Conservation (phyloP, 345 rosid species). For the Combretum micranthum region DNA sequence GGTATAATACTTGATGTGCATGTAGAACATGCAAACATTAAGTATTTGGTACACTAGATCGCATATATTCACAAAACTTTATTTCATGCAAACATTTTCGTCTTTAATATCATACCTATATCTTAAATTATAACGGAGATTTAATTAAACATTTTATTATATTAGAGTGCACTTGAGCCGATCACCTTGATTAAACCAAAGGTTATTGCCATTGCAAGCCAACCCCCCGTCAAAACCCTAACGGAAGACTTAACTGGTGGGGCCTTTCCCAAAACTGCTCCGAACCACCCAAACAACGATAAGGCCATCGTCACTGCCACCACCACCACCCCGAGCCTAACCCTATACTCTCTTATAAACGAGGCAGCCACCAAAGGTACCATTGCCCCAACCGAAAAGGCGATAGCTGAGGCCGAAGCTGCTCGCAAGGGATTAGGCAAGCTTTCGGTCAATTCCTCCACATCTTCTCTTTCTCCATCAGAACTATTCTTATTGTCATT, state of each 20-base stretch:
- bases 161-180: slow-evolving; percentile 50
- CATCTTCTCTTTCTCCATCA: background rate
- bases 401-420: slow-evolving; percentile 78
- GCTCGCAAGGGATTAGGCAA: slow-evolving; percentile 82
- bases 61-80: too few species aligned
- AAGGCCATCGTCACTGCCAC: slow-evolving; percentile 64
- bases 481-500: background rate
- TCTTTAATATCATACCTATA: too few species aligned
- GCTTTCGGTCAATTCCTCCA: slow-evolving; percentile 27
- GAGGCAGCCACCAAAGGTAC: slow-evolving; percentile 81
- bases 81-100: too few species aligned
- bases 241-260: slow-evolving; percentile 40
- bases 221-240: slow-evolving; percentile 84
- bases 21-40: too few species aligned
- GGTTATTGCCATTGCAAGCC: slow-evolving; percentile 91
- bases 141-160: too few species aligned
- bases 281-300: slow-evolving; percentile 63
- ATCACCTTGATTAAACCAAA: slow-evolving; percentile 80
- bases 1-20: too few species aligned
- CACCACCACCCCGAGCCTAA: slow-evolving; percentile 51
- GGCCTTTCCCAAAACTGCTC: slow-evolving; percentile 69
- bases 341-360: slow-evolving; percentile 54
- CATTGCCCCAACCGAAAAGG: slow-evolving; percentile 74
- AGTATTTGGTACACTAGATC: too few species aligned
- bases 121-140: too few species aligned